Evolutionary conservation across 257 asterid genomes (phyloP).

Genomic region (Galeopsis tetrahit): DNA sequence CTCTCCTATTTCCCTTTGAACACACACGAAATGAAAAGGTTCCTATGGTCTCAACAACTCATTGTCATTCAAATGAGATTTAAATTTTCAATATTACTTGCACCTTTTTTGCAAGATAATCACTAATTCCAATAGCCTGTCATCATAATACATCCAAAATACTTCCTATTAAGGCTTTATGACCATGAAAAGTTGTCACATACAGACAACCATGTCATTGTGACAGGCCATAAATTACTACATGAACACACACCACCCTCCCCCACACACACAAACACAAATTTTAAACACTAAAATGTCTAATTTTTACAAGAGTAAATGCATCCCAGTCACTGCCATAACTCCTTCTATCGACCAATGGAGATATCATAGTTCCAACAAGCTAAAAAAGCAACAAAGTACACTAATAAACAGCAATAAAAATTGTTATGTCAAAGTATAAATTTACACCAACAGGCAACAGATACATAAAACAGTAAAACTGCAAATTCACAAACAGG

Average conservation of each 20-base stretch:
- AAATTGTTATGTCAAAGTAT: background rate
- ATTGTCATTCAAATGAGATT: background rate
- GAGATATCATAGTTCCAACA: background rate
- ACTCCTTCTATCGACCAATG: background rate
- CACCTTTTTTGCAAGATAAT: background rate
- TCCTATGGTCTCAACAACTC: background rate
- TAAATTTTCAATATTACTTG: background rate
- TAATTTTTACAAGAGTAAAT: background rate
- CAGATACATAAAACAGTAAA: background rate
- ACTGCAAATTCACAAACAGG: slow-evolving; percentile 11
- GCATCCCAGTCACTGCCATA: background rate
- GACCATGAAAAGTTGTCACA: background rate
- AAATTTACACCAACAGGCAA: background rate
- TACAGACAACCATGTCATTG: background rate
- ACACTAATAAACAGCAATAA: background rate
- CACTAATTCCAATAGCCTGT: background rate
- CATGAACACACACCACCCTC: background rate
- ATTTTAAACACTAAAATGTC: background rate
- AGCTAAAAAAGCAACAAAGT: slow-evolving; percentile 14
- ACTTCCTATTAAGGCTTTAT: background rate
- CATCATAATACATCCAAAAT: slow-evolving; percentile 2
- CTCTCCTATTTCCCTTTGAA: background rate
- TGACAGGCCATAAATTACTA: background rate
- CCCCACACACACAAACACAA: background rate
- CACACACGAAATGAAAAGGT: background rate